These are phyloP conservation scores for Coniochaeta sp. DNA, from an alignment of 2,329 filamentous ascomycete genomes.

Conservation along the genomic window DNA sequence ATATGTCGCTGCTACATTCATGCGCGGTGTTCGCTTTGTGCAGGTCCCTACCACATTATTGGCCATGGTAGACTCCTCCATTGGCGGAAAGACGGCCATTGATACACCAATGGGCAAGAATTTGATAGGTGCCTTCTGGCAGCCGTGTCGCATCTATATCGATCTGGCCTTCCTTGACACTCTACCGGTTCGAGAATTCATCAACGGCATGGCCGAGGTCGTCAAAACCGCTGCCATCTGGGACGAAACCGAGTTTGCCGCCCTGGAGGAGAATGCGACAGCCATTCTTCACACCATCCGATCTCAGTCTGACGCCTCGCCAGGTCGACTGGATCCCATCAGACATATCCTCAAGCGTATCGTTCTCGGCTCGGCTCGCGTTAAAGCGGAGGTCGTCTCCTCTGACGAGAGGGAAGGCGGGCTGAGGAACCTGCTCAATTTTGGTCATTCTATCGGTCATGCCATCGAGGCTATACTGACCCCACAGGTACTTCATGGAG, in stretches of 20 bases:
- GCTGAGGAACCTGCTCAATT: slow-evolving; percentile 89
- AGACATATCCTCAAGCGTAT: slow-evolving; percentile 65
- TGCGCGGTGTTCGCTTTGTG: slow-evolving; percentile 93
- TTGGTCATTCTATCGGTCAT: slow-evolving; percentile 96
- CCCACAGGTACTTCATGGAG: slow-evolving; percentile 90
- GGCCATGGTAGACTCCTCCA: slow-evolving; percentile 97
- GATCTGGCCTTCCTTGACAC: slow-evolving; percentile 89
- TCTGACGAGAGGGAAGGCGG: slow-evolving; percentile 92
- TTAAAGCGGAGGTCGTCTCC: slow-evolving; percentile 92
- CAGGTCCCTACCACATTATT: slow-evolving; percentile 93
- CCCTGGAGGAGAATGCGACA: slow-evolving; percentile 75
- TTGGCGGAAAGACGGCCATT: slow-evolving; percentile 97
- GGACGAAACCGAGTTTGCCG: slow-evolving; percentile 78
- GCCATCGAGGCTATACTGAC: slow-evolving; percentile 93
- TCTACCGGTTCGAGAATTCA: slow-evolving; percentile 82
- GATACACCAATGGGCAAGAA: slow-evolving; percentile 96
- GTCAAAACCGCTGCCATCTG: slow-evolving; percentile 97
- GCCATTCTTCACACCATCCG: slow-evolving; percentile 68
- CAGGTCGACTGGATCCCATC: slow-evolving; percentile 56
- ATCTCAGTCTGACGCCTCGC: slow-evolving; percentile 43
- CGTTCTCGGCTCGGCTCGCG: slow-evolving; percentile 81
- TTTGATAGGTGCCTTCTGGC: slow-evolving; percentile 92
- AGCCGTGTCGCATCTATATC: slow-evolving; percentile 89
- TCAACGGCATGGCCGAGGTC: slow-evolving; percentile 98
- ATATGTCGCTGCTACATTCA: slow-evolving; percentile 95